Evolutionary conservation across 805 yeast species (phyloP), one percentile per base, ranked within the genome.

Genomic region (Torulaspora gathmanii): DNA sequence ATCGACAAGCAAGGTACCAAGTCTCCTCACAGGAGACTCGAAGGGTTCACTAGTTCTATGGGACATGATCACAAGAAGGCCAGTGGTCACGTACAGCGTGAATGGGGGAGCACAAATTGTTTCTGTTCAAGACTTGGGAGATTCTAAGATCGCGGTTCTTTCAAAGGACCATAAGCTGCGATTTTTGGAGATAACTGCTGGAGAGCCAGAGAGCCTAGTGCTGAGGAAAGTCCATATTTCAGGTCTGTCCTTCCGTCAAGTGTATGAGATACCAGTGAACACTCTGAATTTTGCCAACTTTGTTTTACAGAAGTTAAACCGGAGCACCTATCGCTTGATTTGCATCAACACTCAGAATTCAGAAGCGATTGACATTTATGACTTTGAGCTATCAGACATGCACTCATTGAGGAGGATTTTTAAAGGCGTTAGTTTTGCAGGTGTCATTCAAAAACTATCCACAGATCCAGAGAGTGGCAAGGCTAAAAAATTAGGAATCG

Each of bases 231-330:
- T 26, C 23, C 12, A 13, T 23, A 34, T 20, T 16, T n/a, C 23
- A 10, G 25, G 8, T 41, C 15, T 37, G 42, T 41, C 35, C 35
- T 19, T 2, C 3, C 34, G 19, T 31, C 20, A 31, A 16, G 8
- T 51, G 8, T 59, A 57, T 45, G 57, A 54, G 26, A 57, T 60
- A 31, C 64, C 64, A 6, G 56, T 64, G 3, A 64, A 64, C 43
- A 64, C 68, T 1, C 40, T 63, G 30, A 64, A 61, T 39, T 64
- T 64, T 47, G 60, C 67, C 0, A 63, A 64, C 41, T 56, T 60
- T 26, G 37, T 49, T 4, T 34, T 62, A 1, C 44, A 43, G 19
- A 40, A 45, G 10, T 7, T 40, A 12, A 37, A 39, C 5, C 26
- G 30, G 5, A 42, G 37, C 7, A 8, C 13, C 10, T 57, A 50